Percentiles rank a stretch among this genome's conserved stretches.
Conservation (phyloP, 371 early-diverging fungal genomes). For the Apophysomyces variabilis region DNA sequence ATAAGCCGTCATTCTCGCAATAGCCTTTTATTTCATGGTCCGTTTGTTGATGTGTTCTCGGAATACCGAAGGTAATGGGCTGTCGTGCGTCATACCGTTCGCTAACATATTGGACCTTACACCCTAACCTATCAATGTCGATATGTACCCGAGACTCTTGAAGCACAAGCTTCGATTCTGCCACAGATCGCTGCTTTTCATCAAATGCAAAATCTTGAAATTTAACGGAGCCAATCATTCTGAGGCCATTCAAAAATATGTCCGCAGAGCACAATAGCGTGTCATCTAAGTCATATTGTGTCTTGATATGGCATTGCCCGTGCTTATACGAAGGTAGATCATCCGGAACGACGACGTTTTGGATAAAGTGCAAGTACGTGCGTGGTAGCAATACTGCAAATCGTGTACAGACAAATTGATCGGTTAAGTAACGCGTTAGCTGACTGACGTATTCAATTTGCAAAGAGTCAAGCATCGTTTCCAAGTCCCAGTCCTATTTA, state of each 20-base stretch:
- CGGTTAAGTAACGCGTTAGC: slow-evolving; percentile 60
- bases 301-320: slow-evolving; percentile 59
- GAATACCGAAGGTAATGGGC: slow-evolving; percentile 67
- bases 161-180: slow-evolving; percentile 56
- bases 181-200: slow-evolving; percentile 53
- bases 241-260: slow-evolving; percentile 59
- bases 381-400: slow-evolving; percentile 66
- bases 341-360: slow-evolving; percentile 79
- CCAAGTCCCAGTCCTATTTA: slow-evolving; percentile 67
- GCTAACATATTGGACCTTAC: slow-evolving; percentile 64
- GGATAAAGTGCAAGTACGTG: slow-evolving; percentile 73
- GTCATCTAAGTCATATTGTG: slow-evolving; percentile 67
- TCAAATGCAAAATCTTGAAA: slow-evolving; percentile 65
- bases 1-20: slow-evolving; percentile 23
- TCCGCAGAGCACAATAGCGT: slow-evolving; percentile 73
- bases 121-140: slow-evolving; percentile 52
- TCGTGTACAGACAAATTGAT: slow-evolving; percentile 54
- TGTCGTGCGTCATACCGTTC: slow-evolving; percentile 25
- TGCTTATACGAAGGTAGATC: slow-evolving; percentile 61
- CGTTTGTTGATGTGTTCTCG: slow-evolving; percentile 47
- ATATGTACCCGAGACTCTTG: slow-evolving; percentile 65
- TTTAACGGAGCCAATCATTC: slow-evolving; percentile 61
- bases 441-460: slow-evolving; percentile 72
- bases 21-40: not conserved
- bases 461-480: slow-evolving; percentile 71